A percentile compares a stretch with the other conserved stretches of the same genome.
phyloP scores from a whole-genome alignment of 352 stramenopile species.

The Phytophthora kernoviae region DNA sequence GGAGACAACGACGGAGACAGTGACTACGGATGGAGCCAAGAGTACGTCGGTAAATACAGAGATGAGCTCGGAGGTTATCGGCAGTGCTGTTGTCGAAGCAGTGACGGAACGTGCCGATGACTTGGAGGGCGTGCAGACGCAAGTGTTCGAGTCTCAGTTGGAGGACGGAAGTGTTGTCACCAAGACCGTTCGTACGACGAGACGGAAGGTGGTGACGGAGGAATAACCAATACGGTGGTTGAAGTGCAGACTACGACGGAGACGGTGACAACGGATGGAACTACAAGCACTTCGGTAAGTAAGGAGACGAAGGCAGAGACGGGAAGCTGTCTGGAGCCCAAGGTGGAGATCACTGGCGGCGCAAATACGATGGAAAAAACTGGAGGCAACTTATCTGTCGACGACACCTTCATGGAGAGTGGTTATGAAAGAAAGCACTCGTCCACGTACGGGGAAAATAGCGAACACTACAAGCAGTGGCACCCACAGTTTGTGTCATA shows the following conservation, averaged over 20 bases:
- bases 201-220: constrained; percentile 3
- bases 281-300: constrained; percentile 17
- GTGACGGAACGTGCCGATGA: not conserved
- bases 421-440: constrained; percentile 1
- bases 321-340: too few relatives aligned
- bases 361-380: not conserved
- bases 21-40: constrained; percentile 3
- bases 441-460: constrained; percentile 13
- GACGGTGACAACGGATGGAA: constrained; percentile 11
- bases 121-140: constrained; percentile 6
- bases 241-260: constrained; percentile 15
- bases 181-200: constrained; percentile 12
- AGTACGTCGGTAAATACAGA: constrained; percentile 13
- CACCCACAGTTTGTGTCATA: constrained; percentile 23
- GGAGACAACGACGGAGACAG: constrained; percentile 18
- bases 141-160: constrained; percentile 3
- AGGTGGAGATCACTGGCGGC: not conserved
- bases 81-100: not conserved
- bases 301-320: constrained; percentile 14
- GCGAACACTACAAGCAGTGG: constrained; percentile 25
- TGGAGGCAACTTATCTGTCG: constrained; percentile 1
- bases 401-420: not conserved
- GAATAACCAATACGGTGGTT: constrained; percentile 4
- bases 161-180: constrained; percentile 9
- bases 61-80: constrained; percentile 12